Base-by-base conservation (phyloP, 371 early-diverging fungal genomes). In the Dinochytrium kinnereticum region DNA sequence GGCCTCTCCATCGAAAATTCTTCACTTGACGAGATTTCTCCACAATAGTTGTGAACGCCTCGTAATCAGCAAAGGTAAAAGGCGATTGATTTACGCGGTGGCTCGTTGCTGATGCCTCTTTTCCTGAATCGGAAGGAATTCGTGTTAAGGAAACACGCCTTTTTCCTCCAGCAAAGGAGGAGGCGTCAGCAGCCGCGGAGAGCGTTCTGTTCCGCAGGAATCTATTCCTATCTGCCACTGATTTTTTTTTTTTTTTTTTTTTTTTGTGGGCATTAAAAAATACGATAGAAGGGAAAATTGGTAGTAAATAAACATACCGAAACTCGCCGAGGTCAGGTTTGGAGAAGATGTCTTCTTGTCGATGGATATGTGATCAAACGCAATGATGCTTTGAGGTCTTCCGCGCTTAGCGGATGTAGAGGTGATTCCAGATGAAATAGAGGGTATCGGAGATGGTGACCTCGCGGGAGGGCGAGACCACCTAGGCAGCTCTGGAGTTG, bases 21-120 rank as follows among this genome's bases (percentile, higher is more conserved):
- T 82, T 80, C 10, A 74, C 81, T 61, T 82, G 81, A 15, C 82
- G 76, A 13, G 77, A 71, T 28, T 73, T 74, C n/a, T 82, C 79
- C 1, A 82, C 73, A 15, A 79, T 66, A 1, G 38, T 37, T 5
- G 78, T 61, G 40, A 76, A 70, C 38, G 76, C 61, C 1, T 79
- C 76, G 51, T 72, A 68, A 55, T 82, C 80, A 0, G 64, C 34
- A 24, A 53, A 59, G 5, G 77, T 77, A 33, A 76, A 75, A 51
- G 73, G 44, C 21, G 68, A 30, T 65, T 24, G 70, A 24, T 30
- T 21, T 17, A 64, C 33, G 36, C 49, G 38, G 51, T 57, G 72
- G 28, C 34, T 28, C 17, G 13, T 34, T 34, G 34, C 17, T 37
- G 13, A n/a, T 19, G 33, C 61, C 36, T 33, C 73, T 28, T 51